Conservation (phyloP, 1,139 yeast genomes). For the Yamadazyma siamensis region DNA sequence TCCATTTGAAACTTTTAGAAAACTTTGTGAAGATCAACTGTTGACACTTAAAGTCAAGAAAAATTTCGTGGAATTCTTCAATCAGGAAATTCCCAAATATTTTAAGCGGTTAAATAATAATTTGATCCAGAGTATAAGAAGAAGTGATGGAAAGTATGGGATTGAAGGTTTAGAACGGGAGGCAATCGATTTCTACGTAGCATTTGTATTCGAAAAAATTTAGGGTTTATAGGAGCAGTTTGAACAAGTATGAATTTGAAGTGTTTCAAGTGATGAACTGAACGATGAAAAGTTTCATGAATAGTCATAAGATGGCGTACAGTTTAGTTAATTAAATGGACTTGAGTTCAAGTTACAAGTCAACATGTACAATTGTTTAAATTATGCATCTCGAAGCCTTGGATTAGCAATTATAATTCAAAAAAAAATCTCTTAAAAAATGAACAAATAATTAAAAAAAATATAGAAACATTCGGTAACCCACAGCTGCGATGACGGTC, state of each 20-base stretch:
- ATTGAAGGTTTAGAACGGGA: conserved; percentile 90
- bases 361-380: too few species aligned
- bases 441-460: too few species aligned
- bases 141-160: conserved; percentile 78
- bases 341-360: too few species aligned
- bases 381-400: too few species aligned
- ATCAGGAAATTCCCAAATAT: conserved; percentile 70
- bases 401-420: too few species aligned
- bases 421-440: too few species aligned
- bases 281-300: background rate
- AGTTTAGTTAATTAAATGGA: background rate
- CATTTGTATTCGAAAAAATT: conserved; percentile 72
- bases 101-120: conserved; percentile 58
- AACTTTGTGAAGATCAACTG: conserved; percentile 80
- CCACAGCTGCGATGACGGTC: too few species aligned
- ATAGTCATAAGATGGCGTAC: background rate
- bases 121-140: conserved; percentile 64
- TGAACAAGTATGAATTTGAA: too few species aligned
- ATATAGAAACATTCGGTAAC: too few species aligned
- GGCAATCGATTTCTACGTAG: conserved; percentile 77
- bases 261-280: too few species aligned
- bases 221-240: too few species aligned
- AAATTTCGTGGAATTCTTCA: conserved; percentile 80
- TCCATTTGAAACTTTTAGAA: conserved; percentile 84
- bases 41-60: conserved; percentile 68